phyloP scores from a whole-genome alignment of 2,329 filamentous ascomycete genomes.

The Penicillium sp. region DNA sequence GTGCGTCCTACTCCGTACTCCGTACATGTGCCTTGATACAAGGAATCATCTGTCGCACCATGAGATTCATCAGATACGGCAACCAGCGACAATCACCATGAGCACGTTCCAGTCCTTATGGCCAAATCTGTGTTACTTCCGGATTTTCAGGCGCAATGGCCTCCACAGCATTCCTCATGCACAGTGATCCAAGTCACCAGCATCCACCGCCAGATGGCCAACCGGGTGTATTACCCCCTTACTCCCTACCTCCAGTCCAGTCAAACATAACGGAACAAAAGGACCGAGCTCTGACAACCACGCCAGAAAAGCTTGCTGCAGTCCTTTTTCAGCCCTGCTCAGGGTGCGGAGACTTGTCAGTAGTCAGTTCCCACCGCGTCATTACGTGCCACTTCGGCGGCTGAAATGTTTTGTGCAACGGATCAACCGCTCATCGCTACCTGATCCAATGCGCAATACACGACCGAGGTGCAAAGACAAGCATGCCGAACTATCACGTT shows the following conservation, averaged over 20 bases:
- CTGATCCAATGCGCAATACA: conserved; percentile 1
- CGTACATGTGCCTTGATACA: neutral
- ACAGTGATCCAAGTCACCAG: conserved; percentile 7
- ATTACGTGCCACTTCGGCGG: conserved; percentile 7
- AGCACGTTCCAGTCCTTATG: neutral
- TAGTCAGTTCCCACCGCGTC: neutral
- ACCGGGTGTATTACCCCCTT: neutral
- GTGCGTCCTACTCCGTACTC: neutral
- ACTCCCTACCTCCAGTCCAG: conserved; percentile 8
- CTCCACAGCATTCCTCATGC: conserved; percentile 1
- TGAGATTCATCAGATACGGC: neutral
- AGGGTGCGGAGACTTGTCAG: neutral
- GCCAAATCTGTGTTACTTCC: neutral
- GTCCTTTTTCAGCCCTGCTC: conserved; percentile 7
- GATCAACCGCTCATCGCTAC: conserved; percentile 1
- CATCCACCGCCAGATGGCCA: conserved; percentile 1
- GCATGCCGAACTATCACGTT: conserved; percentile 8
- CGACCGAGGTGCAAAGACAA: neutral
- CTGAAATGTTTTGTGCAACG: neutral
- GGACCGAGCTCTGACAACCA: conserved; percentile 1
- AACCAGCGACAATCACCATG: neutral
- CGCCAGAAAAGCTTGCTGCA: conserved; percentile 9
- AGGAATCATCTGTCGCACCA: neutral
- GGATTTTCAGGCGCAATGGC: neutral
- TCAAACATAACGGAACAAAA: neutral